Conservation (phyloP, 352 stramenopile genomes). For the Phytophthora nicotianae region DNA sequence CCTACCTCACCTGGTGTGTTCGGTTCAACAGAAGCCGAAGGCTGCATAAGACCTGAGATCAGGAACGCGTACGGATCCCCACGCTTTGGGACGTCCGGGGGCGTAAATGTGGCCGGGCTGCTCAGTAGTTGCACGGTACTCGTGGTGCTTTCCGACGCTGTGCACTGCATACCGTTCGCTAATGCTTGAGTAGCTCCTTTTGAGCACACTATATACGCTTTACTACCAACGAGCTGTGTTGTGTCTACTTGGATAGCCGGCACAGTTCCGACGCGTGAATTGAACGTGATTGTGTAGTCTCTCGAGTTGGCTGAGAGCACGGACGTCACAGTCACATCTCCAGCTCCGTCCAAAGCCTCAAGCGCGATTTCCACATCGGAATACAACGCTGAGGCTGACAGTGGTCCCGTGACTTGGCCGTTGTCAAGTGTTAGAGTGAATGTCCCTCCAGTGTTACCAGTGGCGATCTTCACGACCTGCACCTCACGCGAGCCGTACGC, state of each 20-base stretch:
- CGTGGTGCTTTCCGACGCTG: conserved; percentile 44
- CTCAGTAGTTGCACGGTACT: conserved; percentile 41
- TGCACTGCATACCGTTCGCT: conserved; percentile 52
- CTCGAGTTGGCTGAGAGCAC: conserved; percentile 24
- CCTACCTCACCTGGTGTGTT: conserved; percentile 40
- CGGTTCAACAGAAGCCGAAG: conserved; percentile 34
- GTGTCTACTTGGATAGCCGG: conserved; percentile 42
- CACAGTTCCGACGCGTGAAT: conserved; percentile 43
- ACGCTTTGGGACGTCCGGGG: conserved; percentile 48
- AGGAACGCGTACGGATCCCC: conserved; percentile 59
- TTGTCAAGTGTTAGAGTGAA: conserved; percentile 80
- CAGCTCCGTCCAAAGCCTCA: conserved; percentile 74
- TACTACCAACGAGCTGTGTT: conserved; percentile 41
- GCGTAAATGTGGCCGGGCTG: conserved; percentile 39
- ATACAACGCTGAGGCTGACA: conserved; percentile 59
- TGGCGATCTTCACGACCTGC: conserved; percentile 89
- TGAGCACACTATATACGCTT: conserved; percentile 56
- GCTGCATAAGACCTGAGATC: conserved; percentile 55
- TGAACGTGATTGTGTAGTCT: conserved; percentile 68
- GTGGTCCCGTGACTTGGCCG: conserved; percentile 52
- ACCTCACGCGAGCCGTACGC: conserved; percentile 60
- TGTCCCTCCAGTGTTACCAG: conserved; percentile 71
- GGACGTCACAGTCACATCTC: conserved; percentile 80
- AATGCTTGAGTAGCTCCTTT: conserved; percentile 32
- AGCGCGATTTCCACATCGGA: conserved; percentile 82